Percentiles rank a stretch among this genome's conserved stretches.
These are phyloP conservation scores for barley (Hordeum vulgare) DNA, from an alignment of 176 grass and related monocot genomes.

Conservation along the genomic window DNA sequence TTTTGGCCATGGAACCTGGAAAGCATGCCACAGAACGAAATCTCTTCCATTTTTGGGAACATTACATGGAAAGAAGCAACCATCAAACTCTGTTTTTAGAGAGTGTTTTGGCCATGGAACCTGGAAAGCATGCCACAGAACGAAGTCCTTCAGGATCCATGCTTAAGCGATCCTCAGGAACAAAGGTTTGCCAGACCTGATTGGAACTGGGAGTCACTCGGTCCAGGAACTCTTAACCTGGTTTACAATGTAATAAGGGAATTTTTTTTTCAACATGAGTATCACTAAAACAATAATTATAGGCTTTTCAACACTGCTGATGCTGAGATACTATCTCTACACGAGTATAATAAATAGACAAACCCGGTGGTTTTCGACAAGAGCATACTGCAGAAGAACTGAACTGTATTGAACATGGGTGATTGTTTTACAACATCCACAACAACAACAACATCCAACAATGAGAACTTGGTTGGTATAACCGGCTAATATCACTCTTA, in stretches of 20 bases:
- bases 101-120: too few species aligned
- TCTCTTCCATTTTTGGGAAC: too few species aligned
- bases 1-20: too few species aligned
- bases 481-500: conserved; percentile 20
- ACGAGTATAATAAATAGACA: background rate
- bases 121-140: too few species aligned
- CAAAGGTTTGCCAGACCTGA: background rate
- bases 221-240: background rate
- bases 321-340: background rate
- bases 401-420: conserved; percentile 5
- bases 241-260: background rate
- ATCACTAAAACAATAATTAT: background rate
- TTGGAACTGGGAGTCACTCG: background rate
- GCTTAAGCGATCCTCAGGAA: background rate
- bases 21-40: too few species aligned
- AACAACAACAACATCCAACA: conserved; percentile 18
- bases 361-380: background rate
- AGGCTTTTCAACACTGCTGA: background rate
- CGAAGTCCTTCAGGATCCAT: background rate
- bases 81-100: too few species aligned
- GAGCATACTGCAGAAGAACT: conserved; percentile 23
- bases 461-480: conserved; percentile 33
- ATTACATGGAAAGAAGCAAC: too few species aligned
- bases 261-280: background rate
- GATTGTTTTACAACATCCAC: conserved; percentile 25